A percentile compares a stretch with the other conserved stretches of the same genome.
Conservation (phyloP, 257 asterid genomes). For the Fraxinus quadrangulata region DNA sequence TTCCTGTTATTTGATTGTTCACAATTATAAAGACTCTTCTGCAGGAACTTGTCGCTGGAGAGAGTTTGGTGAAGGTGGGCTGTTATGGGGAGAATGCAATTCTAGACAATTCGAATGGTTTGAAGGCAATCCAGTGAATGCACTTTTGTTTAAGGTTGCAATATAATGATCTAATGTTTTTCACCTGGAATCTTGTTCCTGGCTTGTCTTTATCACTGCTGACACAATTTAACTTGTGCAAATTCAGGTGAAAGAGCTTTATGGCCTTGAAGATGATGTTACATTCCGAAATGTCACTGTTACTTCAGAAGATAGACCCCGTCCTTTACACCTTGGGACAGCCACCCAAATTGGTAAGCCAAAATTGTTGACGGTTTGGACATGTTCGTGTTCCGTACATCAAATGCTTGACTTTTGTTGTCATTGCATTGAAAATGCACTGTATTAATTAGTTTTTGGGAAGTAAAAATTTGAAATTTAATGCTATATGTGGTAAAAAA, state of each 20-base stretch:
- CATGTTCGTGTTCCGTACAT: not conserved
- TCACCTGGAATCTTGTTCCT: constrained; percentile 9
- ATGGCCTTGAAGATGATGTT: constrained; percentile 74
- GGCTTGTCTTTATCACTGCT: not conserved
- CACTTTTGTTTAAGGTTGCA: constrained; percentile 73
- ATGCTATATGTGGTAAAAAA: not conserved
- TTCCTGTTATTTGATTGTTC: constrained; percentile 25
- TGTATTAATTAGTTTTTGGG: not conserved
- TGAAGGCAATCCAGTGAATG: constrained; percentile 62
- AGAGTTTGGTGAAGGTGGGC: constrained; percentile 98
- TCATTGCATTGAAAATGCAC: not conserved
- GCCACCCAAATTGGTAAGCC: constrained; percentile 93
- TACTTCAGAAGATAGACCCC: constrained; percentile 83
- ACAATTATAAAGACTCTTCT: constrained; percentile 24
- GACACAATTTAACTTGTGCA: constrained; percentile 26
- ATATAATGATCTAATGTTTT: constrained; percentile 22
- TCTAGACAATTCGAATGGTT: constrained; percentile 88
- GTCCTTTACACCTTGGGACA: constrained; percentile 88
- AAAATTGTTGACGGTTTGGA: constrained; percentile 16
- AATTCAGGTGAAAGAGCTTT: constrained; percentile 86
- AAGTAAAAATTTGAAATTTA: not conserved
- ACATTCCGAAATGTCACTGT: constrained; percentile 83
- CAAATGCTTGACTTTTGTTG: not conserved
- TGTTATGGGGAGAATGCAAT: constrained; percentile 94
- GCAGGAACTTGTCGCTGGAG: constrained; percentile 98